Conservation (phyloP, 2,329 filamentous ascomycete genomes). For the Epichloe sibirici region DNA sequence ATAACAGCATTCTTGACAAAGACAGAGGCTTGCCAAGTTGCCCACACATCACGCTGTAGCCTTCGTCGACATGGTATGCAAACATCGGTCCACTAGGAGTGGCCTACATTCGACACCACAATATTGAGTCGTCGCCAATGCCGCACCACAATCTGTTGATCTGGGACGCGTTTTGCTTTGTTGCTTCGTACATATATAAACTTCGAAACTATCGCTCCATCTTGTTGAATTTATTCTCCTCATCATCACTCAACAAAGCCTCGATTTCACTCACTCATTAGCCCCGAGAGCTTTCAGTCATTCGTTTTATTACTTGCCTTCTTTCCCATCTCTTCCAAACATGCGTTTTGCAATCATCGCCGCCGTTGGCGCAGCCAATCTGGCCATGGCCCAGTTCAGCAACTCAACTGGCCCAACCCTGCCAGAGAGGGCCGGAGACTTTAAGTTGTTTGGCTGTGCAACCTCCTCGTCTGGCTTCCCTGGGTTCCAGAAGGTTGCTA, state of each 20-base stretch:
- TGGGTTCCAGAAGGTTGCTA: constrained; percentile 11
- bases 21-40: neutral
- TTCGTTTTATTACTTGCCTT: constrained; percentile 13
- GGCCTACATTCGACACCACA: neutral
- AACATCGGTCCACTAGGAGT: neutral
- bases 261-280: constrained; percentile 19
- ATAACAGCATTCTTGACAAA: constrained; percentile 2
- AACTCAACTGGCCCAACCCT: constrained; percentile 7
- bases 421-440: constrained; percentile 11
- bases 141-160: constrained; percentile 1
- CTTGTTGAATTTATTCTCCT: constrained; percentile 6
- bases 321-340: constrained; percentile 6
- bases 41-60: neutral
- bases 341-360: constrained; percentile 21
- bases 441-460: constrained; percentile 16
- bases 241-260: constrained; percentile 13
- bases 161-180: constrained; percentile 1
- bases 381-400: constrained; percentile 15
- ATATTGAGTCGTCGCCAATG: neutral
- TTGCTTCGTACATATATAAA: constrained; percentile 18
- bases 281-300: constrained; percentile 15
- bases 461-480: constrained; percentile 12
- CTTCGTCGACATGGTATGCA: constrained; percentile 1
- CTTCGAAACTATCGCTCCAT: constrained; percentile 11
- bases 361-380: constrained; percentile 19